Base-by-base conservation (phyloP, 78 protist genomes). In the Reticulomyxa filosa region DNA sequence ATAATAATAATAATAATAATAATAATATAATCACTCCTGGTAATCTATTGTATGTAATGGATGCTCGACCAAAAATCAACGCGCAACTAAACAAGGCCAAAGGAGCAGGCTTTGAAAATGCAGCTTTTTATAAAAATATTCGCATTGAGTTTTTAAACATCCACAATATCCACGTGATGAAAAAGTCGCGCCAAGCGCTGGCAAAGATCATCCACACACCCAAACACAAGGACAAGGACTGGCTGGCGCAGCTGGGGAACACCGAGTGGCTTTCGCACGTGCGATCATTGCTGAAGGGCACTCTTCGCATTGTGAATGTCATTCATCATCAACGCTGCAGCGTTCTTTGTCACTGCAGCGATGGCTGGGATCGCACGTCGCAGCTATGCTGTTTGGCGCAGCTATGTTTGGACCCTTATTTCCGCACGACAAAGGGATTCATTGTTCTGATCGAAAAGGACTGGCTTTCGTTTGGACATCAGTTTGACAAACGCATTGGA, bases 311-410 rank as follows among this genome's bases (percentile, higher is more conserved):
- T 17, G 48, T 42, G 48, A 17, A 13, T 42, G 13, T 42, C 29
- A 42, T 42, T 11, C 69, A 75, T 32, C 69, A 78, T 30, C 72
- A 70, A 33, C 56, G 64, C 39, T 20, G 46, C 1, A 76, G 85
- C 0, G 79, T 83, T 0, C 51, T 83, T 13, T 68, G 75, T 11
- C 77, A 72, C 20, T 72, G 85, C 64, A 65, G 67, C 23, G 65
- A 59, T 33, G 90, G 90, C 2, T 84, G 90, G 90, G 90, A 84
- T 46, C 74, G 90, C 23, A 84, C 90, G 0, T 42, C 81, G n/a
- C 90, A 84, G 70, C 30, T 82, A 3, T 42, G 50, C 3, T n/a
- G 88, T 13, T 59, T 84, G 10, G 62, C 90, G 6, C 27, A 68
- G 56, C 57, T 90, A 11, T 3, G 76, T 17, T 69, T 85, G 22